These are phyloP conservation scores for Zymoseptoria tritici DNA, from an alignment of 2,329 filamentous ascomycete genomes.

Conservation along the genomic window DNA sequence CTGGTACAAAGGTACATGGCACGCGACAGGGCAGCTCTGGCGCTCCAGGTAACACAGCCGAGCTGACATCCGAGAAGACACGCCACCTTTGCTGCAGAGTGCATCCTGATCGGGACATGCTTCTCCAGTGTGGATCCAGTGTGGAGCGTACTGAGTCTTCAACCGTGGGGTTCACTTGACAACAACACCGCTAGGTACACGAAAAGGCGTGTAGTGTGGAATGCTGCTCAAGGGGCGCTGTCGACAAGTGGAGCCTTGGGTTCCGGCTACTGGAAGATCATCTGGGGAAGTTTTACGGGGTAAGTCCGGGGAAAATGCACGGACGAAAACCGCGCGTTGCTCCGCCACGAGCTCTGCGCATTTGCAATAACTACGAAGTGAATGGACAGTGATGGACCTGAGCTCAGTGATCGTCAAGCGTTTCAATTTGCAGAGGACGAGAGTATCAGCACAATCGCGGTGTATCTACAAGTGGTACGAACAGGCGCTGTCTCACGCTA, in stretches of 20 bases:
- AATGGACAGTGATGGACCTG: too few species aligned
- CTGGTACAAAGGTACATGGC: background rate
- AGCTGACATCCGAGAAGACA: background rate
- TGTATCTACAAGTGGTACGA: too few species aligned
- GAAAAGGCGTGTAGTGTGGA: background rate
- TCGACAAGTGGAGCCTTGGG: background rate
- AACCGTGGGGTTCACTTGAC: background rate
- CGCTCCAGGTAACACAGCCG: background rate
- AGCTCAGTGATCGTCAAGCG: too few species aligned
- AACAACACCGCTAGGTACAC: background rate
- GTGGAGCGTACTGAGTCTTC: background rate
- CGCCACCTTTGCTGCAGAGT: background rate
- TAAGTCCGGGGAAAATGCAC: too few species aligned
- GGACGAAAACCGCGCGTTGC: too few species aligned
- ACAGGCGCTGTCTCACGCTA: too few species aligned
- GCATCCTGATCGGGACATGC: background rate
- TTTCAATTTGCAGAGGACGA: too few species aligned
- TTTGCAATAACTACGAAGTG: too few species aligned
- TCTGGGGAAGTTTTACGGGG: background rate
- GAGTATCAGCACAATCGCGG: too few species aligned
- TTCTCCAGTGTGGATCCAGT: background rate
- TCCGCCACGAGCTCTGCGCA: too few species aligned
- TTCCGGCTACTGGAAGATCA: background rate
- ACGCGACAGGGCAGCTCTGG: background rate
- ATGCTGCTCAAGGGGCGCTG: background rate